Base-by-base conservation (phyloP, 192 early-diverging fungal genomes). In the Pilaira anomala region DNA sequence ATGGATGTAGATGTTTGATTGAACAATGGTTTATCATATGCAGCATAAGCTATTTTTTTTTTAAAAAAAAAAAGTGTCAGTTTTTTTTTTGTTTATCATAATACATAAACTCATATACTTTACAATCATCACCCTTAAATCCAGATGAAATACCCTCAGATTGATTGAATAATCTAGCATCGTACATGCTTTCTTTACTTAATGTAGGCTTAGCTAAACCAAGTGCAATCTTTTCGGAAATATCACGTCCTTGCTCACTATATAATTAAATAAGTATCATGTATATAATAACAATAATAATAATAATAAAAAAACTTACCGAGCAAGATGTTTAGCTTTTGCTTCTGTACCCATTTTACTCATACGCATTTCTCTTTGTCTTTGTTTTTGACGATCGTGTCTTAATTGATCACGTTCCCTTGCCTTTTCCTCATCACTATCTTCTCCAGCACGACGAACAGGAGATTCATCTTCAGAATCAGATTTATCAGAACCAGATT, bases 1-100 rank as follows among this genome's bases (percentile, higher is more conserved):
- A 93, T 91, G 29, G 81, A 80, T 3, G 82, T 83, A 11, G 81
- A 79, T 24, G 85, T 74, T 7, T 87, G 77, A 22, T 67, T 74
- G 70, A 99, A 98, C 60, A 99, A 76, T 25, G 95, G 93, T 76
- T 98, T 98, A 74, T 99, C 97, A 68, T 98, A 99, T 7, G 96
- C 61, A 57, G 87, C 87, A 71, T 98, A 98, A 2, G 90, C 82
- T 78, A 65, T 11, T 55, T n/a, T n/a, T n/a, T n/a, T n/a, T n/a
- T n/a, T 14, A 45, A 13, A 64, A 33, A 3, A 48, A 65, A 39
- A 54, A 26, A 30, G 2, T n/a, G 56, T 8, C 26, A 36, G 12
- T 21, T 22, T 13, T 13, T 45, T 16, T n/a, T 21, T 18, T 28
- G 13, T 1, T 24, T 7, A n/a, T n/a, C 9, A 24, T 24, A 16